Evolutionary conservation across 306 rosid genomes (phyloP).

Genomic region (Quercus agrifolia): DNA sequence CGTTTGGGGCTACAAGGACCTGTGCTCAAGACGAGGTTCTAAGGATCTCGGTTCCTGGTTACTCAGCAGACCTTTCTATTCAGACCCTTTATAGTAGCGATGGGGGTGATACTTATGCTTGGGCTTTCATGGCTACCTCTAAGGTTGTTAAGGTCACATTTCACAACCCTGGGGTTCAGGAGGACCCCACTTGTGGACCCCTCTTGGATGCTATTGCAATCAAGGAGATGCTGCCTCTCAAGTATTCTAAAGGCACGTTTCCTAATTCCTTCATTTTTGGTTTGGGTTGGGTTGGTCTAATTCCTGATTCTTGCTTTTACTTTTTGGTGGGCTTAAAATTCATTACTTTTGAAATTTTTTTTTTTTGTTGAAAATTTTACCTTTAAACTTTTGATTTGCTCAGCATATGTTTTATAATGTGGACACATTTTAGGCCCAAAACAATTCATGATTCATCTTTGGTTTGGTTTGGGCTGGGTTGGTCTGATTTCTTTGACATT

Average conservation of each 20-base stretch:
- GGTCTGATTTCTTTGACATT: too few species aligned
- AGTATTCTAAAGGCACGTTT: constrained; percentile 17
- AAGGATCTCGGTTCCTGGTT: constrained; percentile 17
- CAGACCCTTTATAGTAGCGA: constrained; percentile 42
- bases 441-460: too few species aligned
- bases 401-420: too few species aligned
- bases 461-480: too few species aligned
- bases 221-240: constrained; percentile 34
- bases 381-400: background rate
- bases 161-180: constrained; percentile 51
- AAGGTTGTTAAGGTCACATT: constrained; percentile 35
- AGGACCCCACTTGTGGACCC: constrained; percentile 59
- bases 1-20: constrained; percentile 53
- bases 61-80: constrained; percentile 32
- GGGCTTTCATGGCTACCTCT: constrained; percentile 30
- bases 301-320: too few species aligned
- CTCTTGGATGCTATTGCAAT: constrained; percentile 51
- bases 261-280: background rate
- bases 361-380: too few species aligned
- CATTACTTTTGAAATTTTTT: too few species aligned
- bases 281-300: too few species aligned
- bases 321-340: too few species aligned
- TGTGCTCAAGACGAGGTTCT: constrained; percentile 55
- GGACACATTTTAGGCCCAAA: too few species aligned
- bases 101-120: constrained; percentile 51